Base-by-base conservation (phyloP, 2,329 filamentous ascomycete genomes). In the Monosporascus sp. region DNA sequence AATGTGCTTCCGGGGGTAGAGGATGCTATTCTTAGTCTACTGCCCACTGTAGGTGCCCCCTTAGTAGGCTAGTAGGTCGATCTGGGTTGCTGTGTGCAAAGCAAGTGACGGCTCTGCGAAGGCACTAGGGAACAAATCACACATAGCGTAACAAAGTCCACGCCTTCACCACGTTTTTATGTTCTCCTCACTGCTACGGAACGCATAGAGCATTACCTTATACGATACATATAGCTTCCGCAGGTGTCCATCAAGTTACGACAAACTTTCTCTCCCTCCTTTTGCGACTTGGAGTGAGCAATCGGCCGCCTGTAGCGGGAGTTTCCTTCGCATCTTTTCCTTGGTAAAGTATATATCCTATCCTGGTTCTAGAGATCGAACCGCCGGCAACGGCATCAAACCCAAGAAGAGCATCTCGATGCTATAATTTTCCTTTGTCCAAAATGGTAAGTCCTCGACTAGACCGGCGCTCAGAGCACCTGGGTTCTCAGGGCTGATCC, bases 341-440 rank as follows among this genome's bases (percentile, higher is more conserved):
- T 34, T 34, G 11, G 31, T 34, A 54, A 64, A 56, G 49, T 58
- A 61, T 67, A 61, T 64, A 59, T 56, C 61, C 49, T 64, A 64
- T 65, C 59, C 56, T 61, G 59, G 58, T 57, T 62, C 51, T 67
- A 65, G 63, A 59, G 49, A 58, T 50, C 50, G 37, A 49, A 48
- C 53, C 53, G 66, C 66, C 66, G 67, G 66, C 67, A 56, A 69
- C 67, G 67, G 67, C 66, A 61, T 46, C 43, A 55, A 37, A 61
- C 63, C 59, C 58, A 52, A 60, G 60, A 56, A 59, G 52, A 51
- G 56, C 58, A 55, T 57, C 49, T 55, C 55, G 60, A 63, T 56
- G 48, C 56, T 27, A 47, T 49, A 43, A 40, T 49, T 54, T 59
- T 54, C 50, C 27, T 56, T 59, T 52, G 48, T 57, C 45, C 60